Conservation (phyloP, 1,284 basidiomycete genomes). For the Malassezia japonica region DNA sequence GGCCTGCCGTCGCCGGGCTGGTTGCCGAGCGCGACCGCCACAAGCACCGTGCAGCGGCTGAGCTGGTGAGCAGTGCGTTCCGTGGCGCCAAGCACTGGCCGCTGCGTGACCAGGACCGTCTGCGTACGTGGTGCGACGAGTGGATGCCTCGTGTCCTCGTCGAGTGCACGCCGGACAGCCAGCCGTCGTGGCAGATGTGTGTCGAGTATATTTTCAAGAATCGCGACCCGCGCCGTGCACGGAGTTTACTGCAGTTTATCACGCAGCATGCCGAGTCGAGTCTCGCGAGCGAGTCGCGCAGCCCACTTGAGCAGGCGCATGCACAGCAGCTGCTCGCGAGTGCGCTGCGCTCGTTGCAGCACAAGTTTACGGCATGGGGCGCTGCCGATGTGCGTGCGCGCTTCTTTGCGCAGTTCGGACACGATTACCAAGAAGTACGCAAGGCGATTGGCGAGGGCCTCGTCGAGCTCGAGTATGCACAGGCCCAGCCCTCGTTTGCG, state of each 20-base stretch:
- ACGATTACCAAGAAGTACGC: constrained; percentile 49
- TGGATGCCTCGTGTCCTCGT: constrained; percentile 63
- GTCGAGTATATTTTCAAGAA: constrained; percentile 57
- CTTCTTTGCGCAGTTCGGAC: constrained; percentile 39
- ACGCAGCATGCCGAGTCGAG: constrained; percentile 22
- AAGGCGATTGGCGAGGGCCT: constrained; percentile 49
- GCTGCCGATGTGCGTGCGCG: constrained; percentile 32
- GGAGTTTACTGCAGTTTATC: constrained; percentile 61
- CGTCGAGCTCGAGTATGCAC: constrained; percentile 47
- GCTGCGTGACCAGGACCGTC: constrained; percentile 53
- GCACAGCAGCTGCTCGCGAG: constrained; percentile 54
- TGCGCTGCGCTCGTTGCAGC: constrained; percentile 26
- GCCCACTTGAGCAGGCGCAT: constrained; percentile 13
- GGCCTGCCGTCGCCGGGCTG: constrained; percentile 56
- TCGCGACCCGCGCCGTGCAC: constrained; percentile 75
- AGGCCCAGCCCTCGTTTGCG: constrained; percentile 62
- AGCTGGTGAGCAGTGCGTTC: constrained; percentile 65
- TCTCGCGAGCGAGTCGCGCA: constrained; percentile 3
- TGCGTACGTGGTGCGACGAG: constrained; percentile 75
- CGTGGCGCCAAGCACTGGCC: constrained; percentile 86
- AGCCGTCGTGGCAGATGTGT: constrained; percentile 50
- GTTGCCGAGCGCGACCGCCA: constrained; percentile 66
- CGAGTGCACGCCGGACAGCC: constrained; percentile 51
- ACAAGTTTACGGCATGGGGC: constrained; percentile 26
- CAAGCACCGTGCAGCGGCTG: constrained; percentile 80